phyloP scores from a whole-genome alignment of 2,329 filamentous ascomycete species.

The Gyromitra esculenta region DNA sequence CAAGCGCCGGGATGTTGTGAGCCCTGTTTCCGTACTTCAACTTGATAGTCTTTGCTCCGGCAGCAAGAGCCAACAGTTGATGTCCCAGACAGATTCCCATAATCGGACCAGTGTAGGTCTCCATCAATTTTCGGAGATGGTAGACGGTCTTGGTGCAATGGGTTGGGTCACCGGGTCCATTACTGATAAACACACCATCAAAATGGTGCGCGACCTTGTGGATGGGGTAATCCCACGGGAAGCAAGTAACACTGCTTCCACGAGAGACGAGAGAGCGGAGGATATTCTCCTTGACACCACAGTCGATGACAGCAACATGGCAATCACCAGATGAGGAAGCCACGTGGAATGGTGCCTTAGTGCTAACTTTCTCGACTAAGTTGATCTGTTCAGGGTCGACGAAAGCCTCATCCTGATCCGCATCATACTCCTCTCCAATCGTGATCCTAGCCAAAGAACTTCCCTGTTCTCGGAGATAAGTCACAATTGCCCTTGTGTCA shows the following conservation, averaged over 20 bases:
- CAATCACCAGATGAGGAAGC: conserved; percentile 82
- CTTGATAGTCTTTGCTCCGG: conserved; percentile 91
- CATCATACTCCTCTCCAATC: conserved; percentile 96
- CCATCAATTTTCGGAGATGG: conserved; percentile 89
- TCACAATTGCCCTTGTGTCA: conserved; percentile 96
- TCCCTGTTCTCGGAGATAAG: conserved; percentile 92
- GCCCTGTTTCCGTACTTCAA: conserved; percentile 99
- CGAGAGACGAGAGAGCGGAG: conserved; percentile 91
- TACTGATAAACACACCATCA: conserved; percentile 98
- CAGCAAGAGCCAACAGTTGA: conserved; percentile 89
- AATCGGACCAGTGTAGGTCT: conserved; percentile 87
- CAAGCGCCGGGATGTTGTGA: conserved; percentile 96
- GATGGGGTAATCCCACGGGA: conserved; percentile 96
- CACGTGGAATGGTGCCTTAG: conserved; percentile 97
- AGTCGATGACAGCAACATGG: conserved; percentile 95
- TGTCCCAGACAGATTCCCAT: conserved; percentile 99
- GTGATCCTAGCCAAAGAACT: conserved; percentile 95
- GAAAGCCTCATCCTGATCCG: conserved; percentile 96
- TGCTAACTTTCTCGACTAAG: conserved; percentile 93
- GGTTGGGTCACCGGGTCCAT: conserved; percentile 96
- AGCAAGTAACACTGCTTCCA: conserved; percentile 89
- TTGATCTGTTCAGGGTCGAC: conserved; percentile 96
- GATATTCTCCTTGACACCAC: conserved; percentile 99
- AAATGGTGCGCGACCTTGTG: conserved; percentile 98
- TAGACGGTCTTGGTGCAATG: conserved; percentile 95